A percentile compares a stretch with the other conserved stretches of the same genome.
Conservation (phyloP, 2,329 filamentous ascomycete species). For the Fusarium caatingaense region DNA sequence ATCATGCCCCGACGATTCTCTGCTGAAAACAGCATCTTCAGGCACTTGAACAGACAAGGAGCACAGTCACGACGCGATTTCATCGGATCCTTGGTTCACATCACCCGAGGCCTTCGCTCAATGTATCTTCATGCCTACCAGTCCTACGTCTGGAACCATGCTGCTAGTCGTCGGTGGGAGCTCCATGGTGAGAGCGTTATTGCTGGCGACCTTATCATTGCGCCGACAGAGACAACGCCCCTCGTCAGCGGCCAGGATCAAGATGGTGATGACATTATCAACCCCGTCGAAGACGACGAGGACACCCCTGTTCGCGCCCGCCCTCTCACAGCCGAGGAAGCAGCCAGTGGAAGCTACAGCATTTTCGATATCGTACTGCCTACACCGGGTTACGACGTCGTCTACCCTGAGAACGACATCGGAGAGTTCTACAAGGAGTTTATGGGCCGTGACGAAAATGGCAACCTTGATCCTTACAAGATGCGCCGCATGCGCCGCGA, state of each 20-base stretch:
- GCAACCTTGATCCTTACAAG: constrained; percentile 80
- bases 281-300: constrained; percentile 57
- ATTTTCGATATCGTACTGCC: constrained; percentile 93
- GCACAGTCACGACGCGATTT: constrained; percentile 71
- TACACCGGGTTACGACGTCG: constrained; percentile 88
- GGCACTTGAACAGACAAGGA: constrained; percentile 71
- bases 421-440: constrained; percentile 87
- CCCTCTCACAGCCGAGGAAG: constrained; percentile 80
- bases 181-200: constrained; percentile 79
- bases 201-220: constrained; percentile 84
- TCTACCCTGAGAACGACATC: constrained; percentile 86
- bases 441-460: constrained; percentile 84
- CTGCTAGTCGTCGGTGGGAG: constrained; percentile 83
- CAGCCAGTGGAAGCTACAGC: constrained; percentile 76
- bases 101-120: constrained; percentile 83
- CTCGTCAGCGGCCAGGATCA: constrained; percentile 69
- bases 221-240: constrained; percentile 50
- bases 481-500: constrained; percentile 91
- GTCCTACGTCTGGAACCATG: constrained; percentile 92
- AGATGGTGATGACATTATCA: constrained; percentile 61
- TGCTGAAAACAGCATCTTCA: constrained; percentile 82
- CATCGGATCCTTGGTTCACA: constrained; percentile 81
- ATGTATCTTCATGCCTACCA: constrained; percentile 99
- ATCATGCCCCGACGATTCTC: constrained; percentile 83
- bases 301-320: constrained; percentile 69